phyloP scores from a whole-genome alignment of 768 basidiomycete genomes.

The Calocera viscosa region DNA sequence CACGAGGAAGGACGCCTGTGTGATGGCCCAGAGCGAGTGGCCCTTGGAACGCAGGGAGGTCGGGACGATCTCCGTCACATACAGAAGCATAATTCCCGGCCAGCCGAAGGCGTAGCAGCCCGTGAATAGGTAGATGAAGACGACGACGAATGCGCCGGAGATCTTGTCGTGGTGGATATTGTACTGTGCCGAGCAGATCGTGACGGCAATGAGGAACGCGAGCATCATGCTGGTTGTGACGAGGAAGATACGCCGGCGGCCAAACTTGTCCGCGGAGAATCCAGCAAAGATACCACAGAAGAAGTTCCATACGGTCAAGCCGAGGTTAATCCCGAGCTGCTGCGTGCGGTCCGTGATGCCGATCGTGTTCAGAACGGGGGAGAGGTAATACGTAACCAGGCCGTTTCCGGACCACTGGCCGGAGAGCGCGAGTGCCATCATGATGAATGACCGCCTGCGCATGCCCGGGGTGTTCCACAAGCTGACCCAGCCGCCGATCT shows the following conservation, averaged over 20 bases:
- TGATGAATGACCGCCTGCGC: conserved; percentile 12
- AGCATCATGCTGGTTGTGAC: conserved; percentile 34
- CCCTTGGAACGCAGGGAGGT: conserved; percentile 30
- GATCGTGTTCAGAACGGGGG: conserved; percentile 14
- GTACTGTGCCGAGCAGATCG: conserved; percentile 3
- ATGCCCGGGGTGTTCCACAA: conserved; percentile 13
- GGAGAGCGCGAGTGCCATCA: conserved; percentile 10
- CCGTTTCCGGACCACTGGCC: conserved; percentile 11
- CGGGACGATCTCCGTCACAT: conserved; percentile 29
- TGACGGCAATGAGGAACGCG: conserved; percentile 18
- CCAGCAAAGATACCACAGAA: conserved; percentile 15
- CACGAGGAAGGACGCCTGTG: conserved; percentile 14
- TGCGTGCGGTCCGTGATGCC: conserved; percentile 14
- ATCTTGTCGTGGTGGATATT: background rate
- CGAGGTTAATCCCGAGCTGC: conserved; percentile 16
- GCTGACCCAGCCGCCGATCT: conserved; percentile 19
- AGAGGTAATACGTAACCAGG: conserved; percentile 13
- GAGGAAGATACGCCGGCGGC: conserved; percentile 54
- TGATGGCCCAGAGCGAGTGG: conserved; percentile 28
- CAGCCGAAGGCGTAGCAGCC: conserved; percentile 4
- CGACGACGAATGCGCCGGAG: conserved; percentile 8
- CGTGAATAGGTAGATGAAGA: background rate
- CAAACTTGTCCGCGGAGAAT: conserved; percentile 22
- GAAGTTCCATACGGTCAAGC: conserved; percentile 13
- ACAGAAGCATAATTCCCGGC: conserved; percentile 14